phyloP scores from a whole-genome alignment of 441 rosid species.

The Viola pubescens region DNA sequence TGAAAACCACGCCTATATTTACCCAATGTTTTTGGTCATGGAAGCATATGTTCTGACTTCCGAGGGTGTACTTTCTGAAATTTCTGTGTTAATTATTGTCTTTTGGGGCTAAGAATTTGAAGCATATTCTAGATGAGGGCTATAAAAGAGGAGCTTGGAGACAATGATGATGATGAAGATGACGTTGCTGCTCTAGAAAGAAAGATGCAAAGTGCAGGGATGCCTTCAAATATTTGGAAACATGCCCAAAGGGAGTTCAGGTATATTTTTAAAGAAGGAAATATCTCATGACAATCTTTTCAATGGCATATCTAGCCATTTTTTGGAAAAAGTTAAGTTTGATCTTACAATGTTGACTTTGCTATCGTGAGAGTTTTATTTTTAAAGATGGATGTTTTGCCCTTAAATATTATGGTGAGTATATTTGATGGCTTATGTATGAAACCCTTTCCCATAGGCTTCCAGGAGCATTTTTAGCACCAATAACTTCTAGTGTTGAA shows the following conservation, averaged over 20 bases:
- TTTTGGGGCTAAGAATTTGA: conserved; percentile 18
- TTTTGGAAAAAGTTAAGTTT: no score
- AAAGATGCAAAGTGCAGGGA: conserved; percentile 92
- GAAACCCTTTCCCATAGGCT: no score
- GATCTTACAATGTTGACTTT: no score
- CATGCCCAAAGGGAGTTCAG: conserved; percentile 96
- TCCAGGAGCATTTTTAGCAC: no score
- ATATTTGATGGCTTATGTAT: no score
- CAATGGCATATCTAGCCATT: no score
- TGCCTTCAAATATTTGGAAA: conserved; percentile 94
- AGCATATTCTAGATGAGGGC: conserved; percentile 76
- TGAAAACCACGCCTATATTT: not conserved
- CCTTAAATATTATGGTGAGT: no score
- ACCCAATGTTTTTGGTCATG: not conserved
- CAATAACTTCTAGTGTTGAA: no score
- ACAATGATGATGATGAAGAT: conserved; percentile 97
- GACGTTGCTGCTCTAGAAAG: conserved; percentile 89
- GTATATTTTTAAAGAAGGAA: conserved; percentile 31
- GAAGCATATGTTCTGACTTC: no score
- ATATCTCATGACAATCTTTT: not conserved
- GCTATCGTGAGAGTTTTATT: no score
- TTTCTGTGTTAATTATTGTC: not conserved
- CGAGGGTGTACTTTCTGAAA: no score
- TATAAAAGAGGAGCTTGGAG: conserved; percentile 99
- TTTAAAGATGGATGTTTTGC: no score